Conservation (phyloP, 768 basidiomycete genomes). For the Dendrothele bispora region DNA sequence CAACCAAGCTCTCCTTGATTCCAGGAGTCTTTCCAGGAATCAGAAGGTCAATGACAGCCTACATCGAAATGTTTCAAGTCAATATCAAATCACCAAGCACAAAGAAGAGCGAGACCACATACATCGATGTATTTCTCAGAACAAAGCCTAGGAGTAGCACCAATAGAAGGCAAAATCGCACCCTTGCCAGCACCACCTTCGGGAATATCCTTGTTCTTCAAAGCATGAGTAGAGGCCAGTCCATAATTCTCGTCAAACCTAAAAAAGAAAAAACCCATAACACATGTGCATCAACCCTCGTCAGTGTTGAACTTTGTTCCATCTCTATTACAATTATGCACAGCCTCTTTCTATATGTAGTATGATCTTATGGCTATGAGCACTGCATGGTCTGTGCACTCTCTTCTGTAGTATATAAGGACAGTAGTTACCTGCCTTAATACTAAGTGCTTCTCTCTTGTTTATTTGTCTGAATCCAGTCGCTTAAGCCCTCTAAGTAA, state of each 20-base stretch:
- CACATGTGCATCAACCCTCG: no score
- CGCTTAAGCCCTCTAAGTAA: no score
- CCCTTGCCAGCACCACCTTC: conserved; percentile 98
- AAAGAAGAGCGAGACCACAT: conserved; percentile 23
- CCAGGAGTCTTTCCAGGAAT: conserved; percentile 95
- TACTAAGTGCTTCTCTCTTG: no score
- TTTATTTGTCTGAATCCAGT: no score
- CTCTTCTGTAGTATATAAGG: no score
- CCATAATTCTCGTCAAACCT: conserved; percentile 96
- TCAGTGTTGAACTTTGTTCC: no score
- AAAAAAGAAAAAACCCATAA: background rate
- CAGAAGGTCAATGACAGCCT: conserved; percentile 89
- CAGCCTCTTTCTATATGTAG: no score
- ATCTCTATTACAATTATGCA: no score
- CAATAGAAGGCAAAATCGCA: conserved; percentile 91
- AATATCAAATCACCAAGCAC: conserved; percentile 1
- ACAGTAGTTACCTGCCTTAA: no score
- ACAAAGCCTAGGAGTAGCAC: conserved; percentile 78
- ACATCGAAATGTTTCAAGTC: conserved; percentile 4
- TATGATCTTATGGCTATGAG: no score
- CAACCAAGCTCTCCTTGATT: conserved; percentile 91
- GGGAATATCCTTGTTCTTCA: conserved; percentile 98
- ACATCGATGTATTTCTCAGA: conserved; percentile 99
- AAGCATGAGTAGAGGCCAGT: conserved; percentile 86
- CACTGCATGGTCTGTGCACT: no score